These are phyloP conservation scores for Zygnema cylindricum DNA, from an alignment of 139 green algal genomes.

Conservation along the genomic window DNA sequence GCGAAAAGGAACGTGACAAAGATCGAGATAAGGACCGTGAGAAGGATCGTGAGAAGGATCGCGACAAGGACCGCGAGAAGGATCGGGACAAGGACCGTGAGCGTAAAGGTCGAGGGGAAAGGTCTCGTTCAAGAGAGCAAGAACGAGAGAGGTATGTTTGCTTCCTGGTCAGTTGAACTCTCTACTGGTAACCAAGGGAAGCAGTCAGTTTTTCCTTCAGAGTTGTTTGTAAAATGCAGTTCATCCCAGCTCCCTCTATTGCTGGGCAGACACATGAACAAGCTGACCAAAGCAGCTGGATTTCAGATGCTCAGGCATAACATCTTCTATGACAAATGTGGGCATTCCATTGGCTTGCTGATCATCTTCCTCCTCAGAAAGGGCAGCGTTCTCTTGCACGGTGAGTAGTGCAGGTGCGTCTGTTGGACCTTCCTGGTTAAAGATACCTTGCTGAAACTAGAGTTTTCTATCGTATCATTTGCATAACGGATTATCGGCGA, in stretches of 20 bases:
- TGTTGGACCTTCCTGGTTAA: not conserved
- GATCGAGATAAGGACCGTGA: conserved; percentile 47
- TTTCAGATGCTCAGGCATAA: not conserved
- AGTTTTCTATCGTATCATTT: no score
- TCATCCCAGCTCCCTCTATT: not conserved
- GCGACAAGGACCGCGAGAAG: conserved; percentile 34
- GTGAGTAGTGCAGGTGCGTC: not conserved
- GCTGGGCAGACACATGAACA: not conserved
- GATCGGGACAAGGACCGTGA: conserved; percentile 29
- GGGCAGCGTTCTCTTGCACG: not conserved
- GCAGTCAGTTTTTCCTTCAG: not conserved
- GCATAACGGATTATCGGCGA: no score
- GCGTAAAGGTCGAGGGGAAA: conserved; percentile 5
- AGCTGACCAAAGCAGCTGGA: not conserved
- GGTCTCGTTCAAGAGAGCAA: conserved; percentile 19
- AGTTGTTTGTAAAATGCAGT: not conserved
- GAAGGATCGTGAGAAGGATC: conserved; percentile 25
- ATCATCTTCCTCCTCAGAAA: not conserved
- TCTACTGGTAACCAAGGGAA: not conserved
- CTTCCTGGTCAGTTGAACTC: not conserved
- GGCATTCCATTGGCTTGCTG: not conserved
- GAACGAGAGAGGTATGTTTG: conserved; percentile 13
- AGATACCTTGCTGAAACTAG: not conserved
- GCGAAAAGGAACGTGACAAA: conserved; percentile 25
- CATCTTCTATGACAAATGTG: not conserved